A percentile compares a stretch with the other conserved stretches of the same genome.
These are phyloP conservation scores for Ramularia endophylla DNA, from an alignment of 2,329 filamentous ascomycete genomes.

Conservation along the genomic window DNA sequence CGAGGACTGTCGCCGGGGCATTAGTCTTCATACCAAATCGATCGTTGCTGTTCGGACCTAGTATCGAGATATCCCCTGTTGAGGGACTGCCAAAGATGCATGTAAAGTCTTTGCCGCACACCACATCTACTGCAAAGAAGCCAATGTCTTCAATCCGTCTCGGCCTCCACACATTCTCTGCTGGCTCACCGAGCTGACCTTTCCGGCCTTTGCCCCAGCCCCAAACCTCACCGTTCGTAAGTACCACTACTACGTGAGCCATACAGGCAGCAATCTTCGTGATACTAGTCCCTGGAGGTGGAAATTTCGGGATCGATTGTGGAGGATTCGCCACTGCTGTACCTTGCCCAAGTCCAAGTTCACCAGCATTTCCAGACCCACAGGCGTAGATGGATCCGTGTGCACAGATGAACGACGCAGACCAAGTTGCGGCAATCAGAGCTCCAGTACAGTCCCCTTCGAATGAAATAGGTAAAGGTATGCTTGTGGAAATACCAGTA, in stretches of 20 bases:
- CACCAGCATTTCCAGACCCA: conserved; percentile 64
- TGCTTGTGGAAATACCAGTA: neutral
- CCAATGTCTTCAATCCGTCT: conserved; percentile 52
- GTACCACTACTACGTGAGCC: conserved; percentile 67
- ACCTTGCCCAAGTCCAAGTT: conserved; percentile 57
- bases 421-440: conserved; percentile 65
- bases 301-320: conserved; percentile 55
- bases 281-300: conserved; percentile 53
- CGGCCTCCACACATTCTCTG: conserved; percentile 52
- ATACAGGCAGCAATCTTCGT: conserved; percentile 66
- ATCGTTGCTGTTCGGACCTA: conserved; percentile 76
- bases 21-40: conserved; percentile 38
- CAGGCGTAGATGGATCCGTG: conserved; percentile 53
- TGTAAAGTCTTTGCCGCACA: conserved; percentile 83
- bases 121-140: conserved; percentile 61
- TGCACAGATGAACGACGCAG: conserved; percentile 59
- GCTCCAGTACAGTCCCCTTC: neutral
- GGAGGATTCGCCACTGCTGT: conserved; percentile 30
- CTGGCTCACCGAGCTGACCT: conserved; percentile 66
- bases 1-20: conserved; percentile 48
- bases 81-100: conserved; percentile 55
- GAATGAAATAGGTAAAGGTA: neutral
- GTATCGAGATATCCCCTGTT: conserved; percentile 56
- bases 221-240: conserved; percentile 70
- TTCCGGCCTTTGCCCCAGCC: conserved; percentile 88